Conservation (phyloP, 2,329 filamentous ascomycete genomes). For the Aspergillus persii region DNA sequence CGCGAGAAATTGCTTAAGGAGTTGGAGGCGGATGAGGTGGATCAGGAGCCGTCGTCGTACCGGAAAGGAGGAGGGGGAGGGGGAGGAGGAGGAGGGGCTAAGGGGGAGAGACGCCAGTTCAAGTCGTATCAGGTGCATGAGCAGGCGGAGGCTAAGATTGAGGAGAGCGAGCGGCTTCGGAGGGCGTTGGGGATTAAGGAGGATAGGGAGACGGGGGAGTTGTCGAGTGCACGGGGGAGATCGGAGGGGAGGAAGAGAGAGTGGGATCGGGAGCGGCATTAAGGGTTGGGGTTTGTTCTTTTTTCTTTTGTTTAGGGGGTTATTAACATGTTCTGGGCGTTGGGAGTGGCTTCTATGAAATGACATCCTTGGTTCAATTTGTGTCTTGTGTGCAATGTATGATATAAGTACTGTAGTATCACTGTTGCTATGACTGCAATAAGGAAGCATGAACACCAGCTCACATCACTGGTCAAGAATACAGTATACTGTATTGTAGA, state of each 20-base stretch:
- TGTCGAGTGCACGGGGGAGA: constrained; percentile 24
- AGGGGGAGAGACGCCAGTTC: constrained; percentile 52
- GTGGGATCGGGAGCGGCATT: constrained; percentile 20
- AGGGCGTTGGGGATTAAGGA: constrained; percentile 83
- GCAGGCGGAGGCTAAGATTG: constrained; percentile 91
- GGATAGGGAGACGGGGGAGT: constrained; percentile 80
- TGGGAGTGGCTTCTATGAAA: too few species aligned
- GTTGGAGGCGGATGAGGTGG: constrained; percentile 46
- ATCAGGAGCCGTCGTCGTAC: constrained; percentile 1
- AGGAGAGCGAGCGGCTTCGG: constrained; percentile 85
- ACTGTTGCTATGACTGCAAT: too few species aligned
- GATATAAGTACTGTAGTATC: too few species aligned
- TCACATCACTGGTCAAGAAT: background rate
- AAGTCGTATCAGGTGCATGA: constrained; percentile 97
- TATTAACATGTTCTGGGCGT: background rate
- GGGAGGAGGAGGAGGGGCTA: constrained; percentile 32
- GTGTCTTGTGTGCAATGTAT: too few species aligned
- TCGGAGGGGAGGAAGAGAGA: constrained; percentile 9
- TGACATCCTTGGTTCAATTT: too few species aligned
- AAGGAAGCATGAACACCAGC: too few species aligned
- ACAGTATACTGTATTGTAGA: background rate
- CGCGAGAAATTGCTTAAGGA: constrained; percentile 62
- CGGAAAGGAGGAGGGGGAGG: constrained; percentile 18
- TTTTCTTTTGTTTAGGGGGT: constrained; percentile 1
- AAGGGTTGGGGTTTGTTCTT: background rate